These are phyloP conservation scores for Oryza glumipatula DNA, from an alignment of 176 grass and related monocot species.

Conservation along the genomic window DNA sequence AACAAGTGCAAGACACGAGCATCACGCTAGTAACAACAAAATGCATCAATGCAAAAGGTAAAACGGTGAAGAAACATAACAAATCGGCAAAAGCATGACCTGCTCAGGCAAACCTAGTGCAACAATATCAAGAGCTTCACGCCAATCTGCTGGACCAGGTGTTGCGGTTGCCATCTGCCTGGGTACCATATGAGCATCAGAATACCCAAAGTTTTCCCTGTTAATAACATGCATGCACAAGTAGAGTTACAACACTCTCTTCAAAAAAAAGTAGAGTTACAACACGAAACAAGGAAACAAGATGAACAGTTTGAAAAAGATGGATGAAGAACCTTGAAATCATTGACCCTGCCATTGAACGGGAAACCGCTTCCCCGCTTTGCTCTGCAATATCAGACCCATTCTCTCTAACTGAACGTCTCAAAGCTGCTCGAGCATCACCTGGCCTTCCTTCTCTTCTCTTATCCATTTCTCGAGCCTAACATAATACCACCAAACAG, in stretches of 20 bases:
- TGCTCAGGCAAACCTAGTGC: constrained; percentile 86
- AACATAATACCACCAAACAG: constrained; percentile 41
- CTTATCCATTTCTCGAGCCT: constrained; percentile 99
- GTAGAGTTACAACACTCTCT: neutral
- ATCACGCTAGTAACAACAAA: neutral
- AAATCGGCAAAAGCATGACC: constrained; percentile 52
- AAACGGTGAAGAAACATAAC: neutral
- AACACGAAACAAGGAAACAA: constrained; percentile 2
- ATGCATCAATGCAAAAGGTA: neutral
- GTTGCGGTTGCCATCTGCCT: constrained; percentile 58
- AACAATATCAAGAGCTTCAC: constrained; percentile 95
- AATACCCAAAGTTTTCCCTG: constrained; percentile 84
- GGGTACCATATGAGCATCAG: constrained; percentile 60
- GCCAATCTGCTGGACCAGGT: constrained; percentile 86
- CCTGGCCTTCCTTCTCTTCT: constrained; percentile 94
- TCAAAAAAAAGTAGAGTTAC: neutral
- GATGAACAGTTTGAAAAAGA: constrained; percentile 21
- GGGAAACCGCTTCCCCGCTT: constrained; percentile 70
- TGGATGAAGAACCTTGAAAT: constrained; percentile 61
- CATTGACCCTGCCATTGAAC: constrained; percentile 66
- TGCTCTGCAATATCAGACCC: constrained; percentile 89
- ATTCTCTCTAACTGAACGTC: constrained; percentile 94
- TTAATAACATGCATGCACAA: constrained; percentile 33
- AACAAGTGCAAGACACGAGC: neutral
- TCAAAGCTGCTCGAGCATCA: constrained; percentile 90